Evolutionary conservation across 2,329 filamentous ascomycete genomes (phyloP), one percentile per base, ranked within the genome.

Genomic region (Alternaria conjuncta): DNA sequence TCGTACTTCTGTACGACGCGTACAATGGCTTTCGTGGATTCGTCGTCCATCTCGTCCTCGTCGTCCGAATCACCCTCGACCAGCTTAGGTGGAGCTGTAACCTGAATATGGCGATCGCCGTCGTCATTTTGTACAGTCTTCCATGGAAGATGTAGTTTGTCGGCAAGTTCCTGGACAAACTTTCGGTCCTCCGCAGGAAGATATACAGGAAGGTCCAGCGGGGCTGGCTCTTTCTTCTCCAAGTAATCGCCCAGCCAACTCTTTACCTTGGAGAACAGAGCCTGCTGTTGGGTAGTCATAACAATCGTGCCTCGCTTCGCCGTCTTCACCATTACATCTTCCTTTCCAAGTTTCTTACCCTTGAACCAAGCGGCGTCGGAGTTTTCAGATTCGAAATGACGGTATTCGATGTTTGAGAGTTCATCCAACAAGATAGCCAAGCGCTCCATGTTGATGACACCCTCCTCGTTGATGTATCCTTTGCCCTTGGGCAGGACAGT

Each of bases 381-480:
- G 68, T 94, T 90, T 74, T 98, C 96, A 44, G 90, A 86, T 80
- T 99, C 95, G 73, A 99, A 99, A 75, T 96, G 92, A n/a, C 92
- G 88, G 76, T 92, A 91, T 80, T 99, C 96, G 61, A 97, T 92
- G 76, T 95, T 91, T 58, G 92, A 91, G 60, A 99, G 85, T 77
- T 96, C 93, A 30, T 94, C 89, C 47, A 99, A 84, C 49, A 99
- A 86, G 53, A 92, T 83, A 55, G 88, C 88, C 63, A 99, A 84
- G 60, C 96, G 89, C 66, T 90, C 83, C 77, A 99, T 84, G 77
- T 98, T 96, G 80, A 99, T 97, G 50, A 92, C 90, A 74, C 96
- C 96, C 59, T 92, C 89, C 78, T 99, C 94, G 80, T 99, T 99
- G 81, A 99, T 95, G 79, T 98, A 99, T 6, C 96, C 96, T 60